A percentile compares a stretch with the other conserved stretches of the same genome.
Conservation (phyloP, 2,329 filamentous ascomycete genomes). For the Xylaria sp. region DNA sequence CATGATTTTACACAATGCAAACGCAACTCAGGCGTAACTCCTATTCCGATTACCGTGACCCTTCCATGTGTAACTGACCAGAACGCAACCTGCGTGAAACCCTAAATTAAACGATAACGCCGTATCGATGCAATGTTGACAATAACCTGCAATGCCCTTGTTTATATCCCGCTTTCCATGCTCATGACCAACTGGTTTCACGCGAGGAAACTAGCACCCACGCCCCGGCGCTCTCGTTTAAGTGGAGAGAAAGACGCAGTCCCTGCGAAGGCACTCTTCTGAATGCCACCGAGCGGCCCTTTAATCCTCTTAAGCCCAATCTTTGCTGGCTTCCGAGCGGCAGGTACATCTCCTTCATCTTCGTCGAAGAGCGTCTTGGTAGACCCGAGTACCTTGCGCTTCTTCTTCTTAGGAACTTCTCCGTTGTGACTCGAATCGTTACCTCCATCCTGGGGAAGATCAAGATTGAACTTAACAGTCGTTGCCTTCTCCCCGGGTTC, state of each 20-base stretch:
- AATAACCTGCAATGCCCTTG: slow-evolving; percentile 11
- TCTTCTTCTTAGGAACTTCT: slow-evolving; percentile 69
- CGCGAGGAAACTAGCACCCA: slow-evolving; percentile 69
- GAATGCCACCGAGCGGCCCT: slow-evolving; percentile 53
- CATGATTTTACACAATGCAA: slow-evolving; percentile 43
- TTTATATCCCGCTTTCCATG: slow-evolving; percentile 19
- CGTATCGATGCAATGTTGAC: slow-evolving; percentile 38
- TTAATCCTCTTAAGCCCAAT: slow-evolving; percentile 48
- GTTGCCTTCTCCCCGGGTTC: slow-evolving; percentile 46
- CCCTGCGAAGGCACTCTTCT: slow-evolving; percentile 60
- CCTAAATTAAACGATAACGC: slow-evolving; percentile 34
- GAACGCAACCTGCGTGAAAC: not conserved
- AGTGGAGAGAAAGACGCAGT: slow-evolving; percentile 74
- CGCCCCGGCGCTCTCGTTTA: slow-evolving; percentile 74
- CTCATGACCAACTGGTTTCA: slow-evolving; percentile 46
- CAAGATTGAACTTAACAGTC: slow-evolving; percentile 50
- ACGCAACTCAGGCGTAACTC: slow-evolving; percentile 32
- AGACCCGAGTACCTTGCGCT: slow-evolving; percentile 75
- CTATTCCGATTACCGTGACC: slow-evolving; percentile 35
- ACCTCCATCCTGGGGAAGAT: slow-evolving; percentile 45
- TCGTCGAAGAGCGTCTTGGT: slow-evolving; percentile 78
- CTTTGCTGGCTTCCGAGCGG: slow-evolving; percentile 47
- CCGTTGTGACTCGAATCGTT: slow-evolving; percentile 43
- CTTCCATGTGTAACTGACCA: slow-evolving; percentile 8
- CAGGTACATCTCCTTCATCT: slow-evolving; percentile 61